Evolutionary conservation across 2,329 filamentous ascomycete genomes (phyloP), one percentile per base, ranked within the genome.

Genomic region (Sporothrix sp.): DNA sequence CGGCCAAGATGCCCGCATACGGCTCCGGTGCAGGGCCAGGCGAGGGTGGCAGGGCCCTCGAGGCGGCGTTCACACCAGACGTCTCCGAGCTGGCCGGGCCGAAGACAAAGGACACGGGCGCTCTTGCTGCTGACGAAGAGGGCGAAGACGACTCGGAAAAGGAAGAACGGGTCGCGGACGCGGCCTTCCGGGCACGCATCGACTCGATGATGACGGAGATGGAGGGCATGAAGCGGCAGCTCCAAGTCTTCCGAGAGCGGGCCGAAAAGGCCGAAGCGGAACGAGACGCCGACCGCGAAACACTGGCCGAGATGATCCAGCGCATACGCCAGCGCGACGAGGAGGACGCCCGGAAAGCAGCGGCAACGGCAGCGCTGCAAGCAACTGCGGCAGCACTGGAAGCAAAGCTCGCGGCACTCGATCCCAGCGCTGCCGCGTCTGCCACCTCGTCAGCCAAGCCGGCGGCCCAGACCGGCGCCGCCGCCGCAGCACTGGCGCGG

Each of bases 221-320:
- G 78, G 81, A 80, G 50, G 82, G 84, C 52, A 80, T 95, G 71
- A 86, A 83, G 66, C 74, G 82, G 55, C 84, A 94, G 63, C 82
- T 95, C 63, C 84, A 93, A 49, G 69, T 74, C 7, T 95, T 87
- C 70, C 84, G 84, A 60, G 71, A 78, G 51, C 81, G 87, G 27
- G 89, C 89, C 8, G 85, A 95, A 64, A 76, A 72, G 52, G 90
- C 89, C 3, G 91, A 97, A 63, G 71, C 77, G 8, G 89, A 95
- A 59, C 79, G 84, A 40, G 80, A 84, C 50, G 73, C 79, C 37
- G 80, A 82, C 49, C 81, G 84, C 50, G 83, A 85, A 64, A 84
- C 84, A 1, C 69, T 98, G 39, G 83, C 85, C 1, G 87, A 95
- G 62, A 93, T 97, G 87, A 82, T 96, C 11, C 74, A 87, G 59